These are phyloP conservation scores for Pittosporum tobira DNA, from an alignment of 129 eudicot genomes.

Conservation along the genomic window DNA sequence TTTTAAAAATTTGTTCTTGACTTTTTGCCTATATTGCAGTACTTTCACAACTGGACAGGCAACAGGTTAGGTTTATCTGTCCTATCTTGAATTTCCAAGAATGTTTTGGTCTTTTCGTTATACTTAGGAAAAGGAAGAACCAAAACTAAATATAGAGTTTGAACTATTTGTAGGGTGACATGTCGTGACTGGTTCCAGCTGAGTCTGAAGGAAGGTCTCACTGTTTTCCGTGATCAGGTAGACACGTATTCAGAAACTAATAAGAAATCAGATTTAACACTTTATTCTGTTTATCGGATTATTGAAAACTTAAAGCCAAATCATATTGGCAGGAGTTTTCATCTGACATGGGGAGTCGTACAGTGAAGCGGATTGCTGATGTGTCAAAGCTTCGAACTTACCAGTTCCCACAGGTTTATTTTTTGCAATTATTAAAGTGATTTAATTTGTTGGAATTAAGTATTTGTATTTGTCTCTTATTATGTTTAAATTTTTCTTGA, in stretches of 20 bases:
- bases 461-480: too few relatives aligned
- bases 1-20: not conserved
- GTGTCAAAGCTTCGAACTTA: slow-evolving; percentile 74
- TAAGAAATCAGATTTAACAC: not conserved
- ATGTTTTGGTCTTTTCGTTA: not conserved
- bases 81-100: not conserved
- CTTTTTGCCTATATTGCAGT: slow-evolving; percentile 43
- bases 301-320: slow-evolving; percentile 1
- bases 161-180: slow-evolving; percentile 56
- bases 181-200: slow-evolving; percentile 99
- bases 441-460: not conserved
- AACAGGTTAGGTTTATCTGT: slow-evolving; percentile 59
- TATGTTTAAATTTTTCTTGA: slow-evolving; percentile 4
- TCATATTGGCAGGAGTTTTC: slow-evolving; percentile 70
- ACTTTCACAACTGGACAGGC: slow-evolving; percentile 98
- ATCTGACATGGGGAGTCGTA: slow-evolving; percentile 92
- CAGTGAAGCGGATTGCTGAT: slow-evolving; percentile 89
- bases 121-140: not conserved
- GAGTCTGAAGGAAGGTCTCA: slow-evolving; percentile 97
- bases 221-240: slow-evolving; percentile 97
- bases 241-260: not conserved
- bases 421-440: not conserved
- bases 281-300: not conserved
- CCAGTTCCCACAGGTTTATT: slow-evolving; percentile 77
- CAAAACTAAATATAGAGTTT: not conserved